Evolutionary conservation across 805 yeast genomes (phyloP), one percentile per base, ranked within the genome.

Genomic region (Torulaspora delbrueckii): DNA sequence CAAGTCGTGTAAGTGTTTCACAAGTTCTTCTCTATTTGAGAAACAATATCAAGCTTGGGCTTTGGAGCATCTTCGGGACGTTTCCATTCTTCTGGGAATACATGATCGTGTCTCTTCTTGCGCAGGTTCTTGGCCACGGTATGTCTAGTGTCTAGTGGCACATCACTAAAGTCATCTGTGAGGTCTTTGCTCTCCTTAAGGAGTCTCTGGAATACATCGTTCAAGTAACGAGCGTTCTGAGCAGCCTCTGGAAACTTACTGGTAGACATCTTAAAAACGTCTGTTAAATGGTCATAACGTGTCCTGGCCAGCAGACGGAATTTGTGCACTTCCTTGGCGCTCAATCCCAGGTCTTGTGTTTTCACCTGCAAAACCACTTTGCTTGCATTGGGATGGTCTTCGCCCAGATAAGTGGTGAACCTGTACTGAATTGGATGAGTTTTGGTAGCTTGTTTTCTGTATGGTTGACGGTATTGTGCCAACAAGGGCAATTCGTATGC

Each of bases 401-500:
- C 95, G 40, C 91, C 90, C 12, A 82, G 62, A 58, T 81, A 86
- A 34, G 84, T 80, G 13, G 86, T 79, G 69, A 82, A 90, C 55
- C 81, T 78, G 59, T 84, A 85, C 31, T 72, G 71, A 33, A 89
- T 70, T 4, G 89, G 88, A 8, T 72, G 65, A 23, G 72, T 69
- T 13, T 58, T 60, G 8, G 55, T 54, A 5, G 72, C 54, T 10
- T 72, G 71, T 16, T 82, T 82, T 27, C 59, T 63, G 69, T 86
- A 90, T 48, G 73, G 75, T 65, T 84, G 80, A 55, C 91, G 82
- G 62, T 75, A 85, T 64, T 87, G 81, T 34, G 82, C 81, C 52
- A 93, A 73, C 45, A 80, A 76, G 5, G 99, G 99, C 73, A 91
- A 76, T 63, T 91, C 98, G 68, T 84, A 91, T 0, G 97, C 96